Percentiles rank a stretch among this genome's conserved stretches.
Evolutionary conservation across 345 rosid genomes (phyloP).

Genomic region (Arabis hirsuta): DNA sequence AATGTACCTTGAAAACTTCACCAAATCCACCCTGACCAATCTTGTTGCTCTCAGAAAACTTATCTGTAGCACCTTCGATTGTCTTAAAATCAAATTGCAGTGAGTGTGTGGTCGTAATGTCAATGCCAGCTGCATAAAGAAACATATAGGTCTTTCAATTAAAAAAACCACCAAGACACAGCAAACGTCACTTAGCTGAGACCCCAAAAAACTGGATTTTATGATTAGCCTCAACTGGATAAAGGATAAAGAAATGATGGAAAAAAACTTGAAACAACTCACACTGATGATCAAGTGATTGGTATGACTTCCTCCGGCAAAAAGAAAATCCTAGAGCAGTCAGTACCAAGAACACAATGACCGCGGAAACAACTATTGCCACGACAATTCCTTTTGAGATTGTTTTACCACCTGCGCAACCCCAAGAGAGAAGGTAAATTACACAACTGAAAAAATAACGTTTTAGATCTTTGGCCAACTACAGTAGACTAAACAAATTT

Average conservation of each 20-base stretch:
- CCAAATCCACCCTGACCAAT: conserved; percentile 20
- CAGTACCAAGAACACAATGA: conserved; percentile 9
- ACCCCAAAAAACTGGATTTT: neutral
- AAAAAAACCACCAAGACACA: conserved; percentile 22
- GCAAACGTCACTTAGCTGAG: neutral
- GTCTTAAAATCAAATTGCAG: conserved; percentile 9
- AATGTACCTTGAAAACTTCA: neutral
- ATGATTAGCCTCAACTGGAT: neutral
- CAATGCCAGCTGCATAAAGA: neutral
- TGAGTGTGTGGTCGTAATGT: neutral
- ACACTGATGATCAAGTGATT: neutral
- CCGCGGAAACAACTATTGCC: neutral
- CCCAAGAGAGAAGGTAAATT: neutral
- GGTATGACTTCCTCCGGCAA: neutral
- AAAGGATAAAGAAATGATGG: neutral
- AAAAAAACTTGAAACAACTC: neutral
- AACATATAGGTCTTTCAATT: neutral
- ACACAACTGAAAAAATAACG: neutral
- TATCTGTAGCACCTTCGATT: conserved; percentile 9
- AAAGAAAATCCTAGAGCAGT: neutral
- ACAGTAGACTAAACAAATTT: neutral
- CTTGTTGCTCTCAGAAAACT: conserved; percentile 9
- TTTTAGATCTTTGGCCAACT: neutral
- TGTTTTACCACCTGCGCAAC: conserved; percentile 19
- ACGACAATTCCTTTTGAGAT: conserved; percentile 14